Conservation (phyloP, 1,284 basidiomycete genomes). For the Melanopsichium pennsylvanicum region DNA sequence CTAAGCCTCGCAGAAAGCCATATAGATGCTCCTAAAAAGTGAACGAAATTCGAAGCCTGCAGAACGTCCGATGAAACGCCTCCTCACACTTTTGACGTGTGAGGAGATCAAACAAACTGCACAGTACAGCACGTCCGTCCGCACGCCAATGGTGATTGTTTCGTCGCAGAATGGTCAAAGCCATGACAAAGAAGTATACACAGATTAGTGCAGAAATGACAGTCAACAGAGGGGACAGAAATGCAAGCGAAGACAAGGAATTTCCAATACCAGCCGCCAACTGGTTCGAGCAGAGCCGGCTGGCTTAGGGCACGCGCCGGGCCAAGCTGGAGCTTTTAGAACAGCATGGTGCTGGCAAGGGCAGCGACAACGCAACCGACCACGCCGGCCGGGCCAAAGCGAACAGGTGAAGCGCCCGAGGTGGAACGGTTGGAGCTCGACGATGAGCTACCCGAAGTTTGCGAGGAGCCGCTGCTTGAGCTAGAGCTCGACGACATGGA, state of each 20-base stretch:
- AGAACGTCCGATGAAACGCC: no score
- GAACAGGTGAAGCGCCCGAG: slow-evolving; percentile 18
- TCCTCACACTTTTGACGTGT: not conserved
- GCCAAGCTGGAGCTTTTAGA: slow-evolving; percentile 5
- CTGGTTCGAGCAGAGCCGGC: no score
- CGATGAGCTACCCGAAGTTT: slow-evolving; percentile 9
- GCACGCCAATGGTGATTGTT: no score
- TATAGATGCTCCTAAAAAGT: no score
- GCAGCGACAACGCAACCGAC: slow-evolving; percentile 33
- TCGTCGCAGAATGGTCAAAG: slow-evolving; percentile 3
- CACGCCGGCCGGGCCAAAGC: slow-evolving; percentile 29
- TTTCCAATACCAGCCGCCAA: no score
- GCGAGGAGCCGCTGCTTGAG: slow-evolving; percentile 10
- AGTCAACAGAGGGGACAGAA: not conserved
- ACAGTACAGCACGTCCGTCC: no score
- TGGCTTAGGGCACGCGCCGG: no score
- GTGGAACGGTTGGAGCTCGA: slow-evolving; percentile 15
- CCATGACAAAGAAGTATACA: slow-evolving; percentile 4
- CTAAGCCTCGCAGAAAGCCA: no score
- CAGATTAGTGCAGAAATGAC: not conserved
- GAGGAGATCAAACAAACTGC: not conserved
- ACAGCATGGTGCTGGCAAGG: slow-evolving; percentile 23
- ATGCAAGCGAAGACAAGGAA: not conserved
- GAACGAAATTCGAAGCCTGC: no score
- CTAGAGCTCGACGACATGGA: slow-evolving; percentile 7